Evolutionary conservation across 306 rosid species (phyloP), one percentile per base, ranked within the genome.

Genomic region (Chamaecrista fasciculata): DNA sequence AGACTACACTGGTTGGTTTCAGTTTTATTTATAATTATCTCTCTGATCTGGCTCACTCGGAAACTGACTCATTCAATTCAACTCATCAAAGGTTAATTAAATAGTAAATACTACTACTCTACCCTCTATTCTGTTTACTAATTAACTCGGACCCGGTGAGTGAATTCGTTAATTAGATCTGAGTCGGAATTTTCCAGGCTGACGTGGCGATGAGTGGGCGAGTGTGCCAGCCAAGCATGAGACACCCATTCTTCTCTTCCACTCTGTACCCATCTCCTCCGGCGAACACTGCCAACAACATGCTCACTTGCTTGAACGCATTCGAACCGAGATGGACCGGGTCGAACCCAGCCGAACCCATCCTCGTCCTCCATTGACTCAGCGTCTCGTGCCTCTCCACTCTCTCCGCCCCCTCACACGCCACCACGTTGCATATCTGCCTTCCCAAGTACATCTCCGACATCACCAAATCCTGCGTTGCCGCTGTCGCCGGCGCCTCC

Each of bases 401-500:
- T 47, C 94, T 80, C 62, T 85, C 94, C 9, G 61, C 1, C 8
- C 88, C 90, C 55, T 87, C 83, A 25, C 83, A 79, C 5, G 86
- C 90, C 70, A 87, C 85, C 80, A 87, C 90, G 80, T 87, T 79
- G 64, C 83, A 85, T 61, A 87, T 87, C 79, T 87, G 94, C 12
- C 73, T 76, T 31, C 94, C 90, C 11, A 87, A 18, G 25, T 87
- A 87, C 51, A 78, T 21, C 79, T 87, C 94, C 52, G 94, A 80
- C 86, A 83, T 79, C 18, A 79, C 19, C 63, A 77, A 47, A 18
- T 81, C 83, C 33, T 78, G 66, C 37, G 73, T 81, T 71, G 79
- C 57, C n/a, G 83, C 37, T 7, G 62, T 57, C 19, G 53, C 76
- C 3, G 62, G 15, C 10, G 75, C 82, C 67, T 85, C 94, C 64